These are phyloP conservation scores for Penicillium paradoxum DNA, from an alignment of 495 filamentous ascomycete genomes.

Conservation along the genomic window DNA sequence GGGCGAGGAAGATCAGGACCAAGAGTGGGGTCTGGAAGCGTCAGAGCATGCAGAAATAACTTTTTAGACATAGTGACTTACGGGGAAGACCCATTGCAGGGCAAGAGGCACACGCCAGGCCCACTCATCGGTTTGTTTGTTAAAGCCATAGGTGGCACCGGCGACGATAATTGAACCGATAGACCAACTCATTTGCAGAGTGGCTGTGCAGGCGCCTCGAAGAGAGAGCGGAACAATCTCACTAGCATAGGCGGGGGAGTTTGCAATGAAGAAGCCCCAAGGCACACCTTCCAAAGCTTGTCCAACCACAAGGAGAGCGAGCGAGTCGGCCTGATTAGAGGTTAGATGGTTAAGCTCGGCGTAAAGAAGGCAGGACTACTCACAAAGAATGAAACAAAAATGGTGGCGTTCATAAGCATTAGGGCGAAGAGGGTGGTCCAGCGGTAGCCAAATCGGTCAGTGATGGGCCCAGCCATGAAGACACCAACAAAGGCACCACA, in stretches of 20 bases:
- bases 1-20: constrained; percentile 58
- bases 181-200: constrained; percentile 71
- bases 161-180: constrained; percentile 64
- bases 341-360: not conserved
- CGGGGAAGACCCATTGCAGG: constrained; percentile 76
- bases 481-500: constrained; percentile 64
- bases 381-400: constrained; percentile 63
- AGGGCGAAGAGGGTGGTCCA: constrained; percentile 61
- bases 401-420: constrained; percentile 54
- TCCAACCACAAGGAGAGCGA: constrained; percentile 56
- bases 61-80: not conserved
- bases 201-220: constrained; percentile 60
- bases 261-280: constrained; percentile 71
- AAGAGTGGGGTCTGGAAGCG: constrained; percentile 48
- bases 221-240: constrained; percentile 64
- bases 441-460: constrained; percentile 60
- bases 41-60: not conserved
- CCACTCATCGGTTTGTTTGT: constrained; percentile 47
- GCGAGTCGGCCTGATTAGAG: constrained; percentile 42
- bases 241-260: constrained; percentile 66
- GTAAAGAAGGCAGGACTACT: constrained; percentile 8
- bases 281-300: constrained; percentile 68
- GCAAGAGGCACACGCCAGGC: constrained; percentile 57
- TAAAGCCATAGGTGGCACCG: constrained; percentile 57
- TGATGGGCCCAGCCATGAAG: constrained; percentile 60